Base-by-base conservation (phyloP, 23 red algal genomes). In the Gracilariopsis chorda region DNA sequence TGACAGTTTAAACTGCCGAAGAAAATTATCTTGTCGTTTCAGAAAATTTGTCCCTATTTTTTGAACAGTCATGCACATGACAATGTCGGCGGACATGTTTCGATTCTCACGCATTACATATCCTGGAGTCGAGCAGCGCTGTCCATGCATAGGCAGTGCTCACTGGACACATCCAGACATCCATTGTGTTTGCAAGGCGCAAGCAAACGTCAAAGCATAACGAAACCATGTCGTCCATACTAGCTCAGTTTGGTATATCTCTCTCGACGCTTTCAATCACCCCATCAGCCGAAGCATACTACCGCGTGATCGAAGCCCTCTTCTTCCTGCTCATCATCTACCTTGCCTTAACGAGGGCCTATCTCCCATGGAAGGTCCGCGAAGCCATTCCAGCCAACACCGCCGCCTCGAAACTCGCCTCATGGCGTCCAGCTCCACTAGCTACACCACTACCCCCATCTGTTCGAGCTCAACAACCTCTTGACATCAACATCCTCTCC, bases 291-390 rank as follows among this genome's bases (percentile, higher is more conserved):
- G 69, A 89, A 3, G 48, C 69, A 1, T 89, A 78, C 72, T 78
- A 92, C 61, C 89, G 65, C 48, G 78, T 65, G n/a, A 74, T 94
- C 51, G 79, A 94, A 70, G 30, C 73, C 48, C 53, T 87, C 57
- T 94, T 94, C 62, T 67, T 94, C 21, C 46, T 71, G 51, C 71
- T 94, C 19, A 51, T 94, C 21, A 45, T 94, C 70, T 86, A 94
- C 70, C 52, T 86, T 2, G 91, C 91, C 24, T 57, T 86, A 29
- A 85, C 80, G 35, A 65, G 80, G 41, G 91, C 91, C 51, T 94
- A 94, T 41, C 43, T 45, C 13, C 91, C 91, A 7, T 86, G 80
- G 79, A 77, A 67, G 48, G 60, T 57, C 6, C 77, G 76, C 21
- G 29, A 61, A 7, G 36, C 75, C 40, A 42, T 60, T 20, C 48